These are phyloP conservation scores for Eucalyptus decipiens DNA, from an alignment of 345 rosid species.

Conservation along the genomic window DNA sequence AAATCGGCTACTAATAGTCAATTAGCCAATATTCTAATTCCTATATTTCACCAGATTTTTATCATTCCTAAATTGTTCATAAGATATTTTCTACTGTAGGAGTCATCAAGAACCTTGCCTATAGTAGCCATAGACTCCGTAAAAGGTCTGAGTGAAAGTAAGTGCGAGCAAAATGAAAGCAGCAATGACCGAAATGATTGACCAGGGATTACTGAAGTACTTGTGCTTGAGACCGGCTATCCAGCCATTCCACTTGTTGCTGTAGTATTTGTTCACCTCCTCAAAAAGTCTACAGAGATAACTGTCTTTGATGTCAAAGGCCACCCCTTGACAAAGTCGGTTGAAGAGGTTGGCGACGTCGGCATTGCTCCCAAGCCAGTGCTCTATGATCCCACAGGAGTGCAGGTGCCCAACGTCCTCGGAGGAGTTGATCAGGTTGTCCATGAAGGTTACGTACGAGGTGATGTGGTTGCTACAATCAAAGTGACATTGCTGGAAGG, in stretches of 20 bases:
- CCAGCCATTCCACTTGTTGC: constrained; percentile 88
- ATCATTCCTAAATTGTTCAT: no score
- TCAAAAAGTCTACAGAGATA: constrained; percentile 45
- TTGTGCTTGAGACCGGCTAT: constrained; percentile 54
- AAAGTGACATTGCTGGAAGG: background rate
- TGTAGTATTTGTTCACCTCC: constrained; percentile 41
- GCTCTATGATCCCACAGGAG: constrained; percentile 69
- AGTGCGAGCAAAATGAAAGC: constrained; percentile 53
- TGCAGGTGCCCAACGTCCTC: constrained; percentile 71
- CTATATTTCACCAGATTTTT: no score
- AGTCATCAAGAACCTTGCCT: background rate
- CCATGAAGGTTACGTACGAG: constrained; percentile 79
- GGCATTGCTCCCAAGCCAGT: constrained; percentile 78
- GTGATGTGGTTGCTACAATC: constrained; percentile 66
- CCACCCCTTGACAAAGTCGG: constrained; percentile 68
- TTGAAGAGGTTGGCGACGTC: constrained; percentile 82
- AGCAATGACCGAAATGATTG: constrained; percentile 38
- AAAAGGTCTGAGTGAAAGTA: constrained; percentile 61
- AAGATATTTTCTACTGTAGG: no score
- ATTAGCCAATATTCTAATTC: no score
- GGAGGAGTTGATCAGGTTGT: constrained; percentile 72
- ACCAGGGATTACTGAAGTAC: constrained; percentile 16
- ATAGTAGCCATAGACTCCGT: constrained; percentile 46
- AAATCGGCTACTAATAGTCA: no score
- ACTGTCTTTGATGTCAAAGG: constrained; percentile 51